These are phyloP conservation scores for Claviceps capensis DNA, from an alignment of 2,329 filamentous ascomycete species.

Conservation along the genomic window DNA sequence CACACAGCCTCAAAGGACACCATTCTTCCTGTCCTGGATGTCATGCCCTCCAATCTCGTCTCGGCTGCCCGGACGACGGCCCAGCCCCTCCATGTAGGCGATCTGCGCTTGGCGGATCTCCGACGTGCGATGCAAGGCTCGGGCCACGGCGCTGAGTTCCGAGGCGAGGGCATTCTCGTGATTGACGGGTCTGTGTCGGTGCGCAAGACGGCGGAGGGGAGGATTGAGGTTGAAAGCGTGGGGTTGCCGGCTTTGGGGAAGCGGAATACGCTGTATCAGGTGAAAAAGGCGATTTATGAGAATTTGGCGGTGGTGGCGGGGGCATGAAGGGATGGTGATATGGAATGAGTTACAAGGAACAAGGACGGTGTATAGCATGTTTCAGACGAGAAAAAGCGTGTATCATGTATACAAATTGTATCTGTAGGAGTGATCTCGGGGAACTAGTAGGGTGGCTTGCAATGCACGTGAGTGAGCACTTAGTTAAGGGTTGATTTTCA, in stretches of 20 bases:
- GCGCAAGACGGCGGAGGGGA: conserved; percentile 73
- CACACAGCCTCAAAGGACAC: conserved; percentile 7
- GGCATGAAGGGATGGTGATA: conserved; percentile 24
- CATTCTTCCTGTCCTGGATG: conserved; percentile 35
- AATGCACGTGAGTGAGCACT: too few relatives aligned
- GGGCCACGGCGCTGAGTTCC: conserved; percentile 81
- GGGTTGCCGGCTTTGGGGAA: conserved; percentile 29
- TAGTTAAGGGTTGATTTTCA: too few relatives aligned
- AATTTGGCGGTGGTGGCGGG: conserved; percentile 83
- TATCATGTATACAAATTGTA: too few relatives aligned
- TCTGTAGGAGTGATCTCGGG: too few relatives aligned
- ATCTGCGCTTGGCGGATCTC: conserved; percentile 77
- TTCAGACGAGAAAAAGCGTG: too few relatives aligned
- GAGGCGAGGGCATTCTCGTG: conserved; percentile 81
- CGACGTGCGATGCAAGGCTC: conserved; percentile 68
- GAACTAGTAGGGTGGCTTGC: too few relatives aligned
- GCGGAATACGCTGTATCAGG: conserved; percentile 65
- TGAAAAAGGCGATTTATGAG: conserved; percentile 85
- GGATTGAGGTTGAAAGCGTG: conserved; percentile 75
- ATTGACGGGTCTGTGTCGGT: conserved; percentile 83
- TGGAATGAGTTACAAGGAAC: too few relatives aligned
- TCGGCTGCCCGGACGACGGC: conserved; percentile 64
- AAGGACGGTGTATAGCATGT: too few relatives aligned
- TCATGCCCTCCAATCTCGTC: conserved; percentile 45
- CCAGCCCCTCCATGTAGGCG: conserved; percentile 87